A percentile compares a stretch with the other conserved stretches of the same genome.
Evolutionary conservation across 768 basidiomycete genomes (phyloP).

Genomic region (Mycena vulgaris): DNA sequence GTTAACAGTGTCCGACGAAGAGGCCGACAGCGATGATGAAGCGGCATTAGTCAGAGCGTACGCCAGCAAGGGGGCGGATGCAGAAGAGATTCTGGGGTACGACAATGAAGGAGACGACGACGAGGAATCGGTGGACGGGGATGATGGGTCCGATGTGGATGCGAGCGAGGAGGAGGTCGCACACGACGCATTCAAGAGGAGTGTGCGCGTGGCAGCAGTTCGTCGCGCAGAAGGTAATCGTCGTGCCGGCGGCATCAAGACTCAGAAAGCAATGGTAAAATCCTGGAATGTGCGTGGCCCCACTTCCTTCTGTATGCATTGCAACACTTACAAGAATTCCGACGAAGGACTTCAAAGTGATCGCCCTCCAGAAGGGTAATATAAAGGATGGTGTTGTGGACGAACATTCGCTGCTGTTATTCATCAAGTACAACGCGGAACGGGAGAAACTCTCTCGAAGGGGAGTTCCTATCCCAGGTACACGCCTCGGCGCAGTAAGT

Average conservation of each 20-base stretch:
- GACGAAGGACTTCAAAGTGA: too few species aligned
- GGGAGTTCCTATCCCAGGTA: neutral
- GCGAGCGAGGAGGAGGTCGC: neutral
- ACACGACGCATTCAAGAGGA: neutral
- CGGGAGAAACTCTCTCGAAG: neutral
- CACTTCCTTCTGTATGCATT: too few species aligned
- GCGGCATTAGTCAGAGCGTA: too few species aligned
- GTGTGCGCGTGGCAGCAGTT: slow-evolving; percentile 35
- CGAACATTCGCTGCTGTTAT: neutral
- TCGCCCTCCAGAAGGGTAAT: too few species aligned
- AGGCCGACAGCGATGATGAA: too few species aligned
- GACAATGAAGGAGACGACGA: neutral
- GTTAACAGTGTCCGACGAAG: too few species aligned
- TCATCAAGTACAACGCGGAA: neutral
- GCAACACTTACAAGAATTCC: too few species aligned
- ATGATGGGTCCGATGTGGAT: neutral
- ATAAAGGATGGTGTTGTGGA: too few species aligned
- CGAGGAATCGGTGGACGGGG: neutral
- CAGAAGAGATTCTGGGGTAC: too few species aligned
- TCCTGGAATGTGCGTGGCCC: slow-evolving; percentile 47
- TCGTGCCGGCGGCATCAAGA: slow-evolving; percentile 42
- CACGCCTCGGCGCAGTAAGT: neutral
- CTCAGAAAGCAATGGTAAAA: slow-evolving; percentile 41
- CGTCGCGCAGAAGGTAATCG: slow-evolving; percentile 43
- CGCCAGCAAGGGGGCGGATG: too few species aligned